Evolutionary conservation across 208 protist species (phyloP).

Genomic region (Acanthamoeba healyi): DNA sequence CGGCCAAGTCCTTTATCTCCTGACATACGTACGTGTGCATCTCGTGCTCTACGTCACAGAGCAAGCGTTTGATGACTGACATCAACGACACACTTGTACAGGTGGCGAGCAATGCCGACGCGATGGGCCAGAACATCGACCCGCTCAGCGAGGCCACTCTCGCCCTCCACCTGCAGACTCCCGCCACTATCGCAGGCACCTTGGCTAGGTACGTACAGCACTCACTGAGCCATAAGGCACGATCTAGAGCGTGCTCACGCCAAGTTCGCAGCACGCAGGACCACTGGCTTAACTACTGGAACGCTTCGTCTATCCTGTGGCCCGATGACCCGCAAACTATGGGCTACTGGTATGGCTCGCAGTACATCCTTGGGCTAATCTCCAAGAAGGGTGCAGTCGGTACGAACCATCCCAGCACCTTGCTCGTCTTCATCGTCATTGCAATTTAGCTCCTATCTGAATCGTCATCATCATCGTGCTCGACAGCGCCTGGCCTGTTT

Average conservation of each 20-base stretch:
- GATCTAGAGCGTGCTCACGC: not conserved
- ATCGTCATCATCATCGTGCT: no score
- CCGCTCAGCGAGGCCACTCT: not conserved
- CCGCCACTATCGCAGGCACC: not conserved
- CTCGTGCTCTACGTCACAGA: not conserved
- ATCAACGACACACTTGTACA: no score
- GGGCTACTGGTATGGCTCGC: conserved; percentile 11
- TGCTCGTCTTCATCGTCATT: not conserved
- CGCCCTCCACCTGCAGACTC: not conserved
- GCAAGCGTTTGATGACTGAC: no score
- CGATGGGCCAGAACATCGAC: not conserved
- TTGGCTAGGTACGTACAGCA: not conserved
- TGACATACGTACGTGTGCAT: not conserved
- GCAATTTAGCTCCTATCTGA: not conserved
- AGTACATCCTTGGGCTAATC: not conserved
- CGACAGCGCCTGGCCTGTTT: not conserved
- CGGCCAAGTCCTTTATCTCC: not conserved
- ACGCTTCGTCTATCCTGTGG: not conserved
- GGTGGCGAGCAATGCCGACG: not conserved
- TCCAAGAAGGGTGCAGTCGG: not conserved
- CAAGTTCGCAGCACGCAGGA: not conserved
- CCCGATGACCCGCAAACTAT: not conserved
- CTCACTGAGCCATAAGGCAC: not conserved
- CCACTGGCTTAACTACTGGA: not conserved
- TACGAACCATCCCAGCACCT: not conserved